Percentiles rank a stretch among this genome's conserved stretches.
These are phyloP conservation scores for Tetrahymena elliotti DNA, from an alignment of 73 alveolate species.

Conservation along the genomic window DNA sequence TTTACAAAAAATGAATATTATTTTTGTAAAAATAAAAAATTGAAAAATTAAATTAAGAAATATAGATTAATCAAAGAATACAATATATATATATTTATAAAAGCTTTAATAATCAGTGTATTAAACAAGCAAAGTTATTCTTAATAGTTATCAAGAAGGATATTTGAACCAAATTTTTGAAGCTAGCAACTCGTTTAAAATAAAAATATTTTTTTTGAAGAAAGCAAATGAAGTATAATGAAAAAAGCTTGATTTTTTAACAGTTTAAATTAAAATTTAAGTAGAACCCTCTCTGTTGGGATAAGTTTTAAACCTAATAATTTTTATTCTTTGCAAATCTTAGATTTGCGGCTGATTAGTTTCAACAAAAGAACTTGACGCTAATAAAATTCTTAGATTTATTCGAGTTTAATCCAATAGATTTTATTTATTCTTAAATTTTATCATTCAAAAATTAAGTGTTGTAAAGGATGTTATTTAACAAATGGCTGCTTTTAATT, in stretches of 20 bases:
- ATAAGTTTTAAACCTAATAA: neutral
- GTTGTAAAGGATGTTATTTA: neutral
- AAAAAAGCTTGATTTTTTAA: neutral
- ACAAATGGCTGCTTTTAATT: neutral
- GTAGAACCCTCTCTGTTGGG: neutral
- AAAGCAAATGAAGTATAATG: neutral
- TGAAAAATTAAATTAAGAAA: neutral
- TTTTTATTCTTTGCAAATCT: neutral
- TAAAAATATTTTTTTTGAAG: neutral
- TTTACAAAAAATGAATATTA: neutral
- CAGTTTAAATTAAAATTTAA: neutral
- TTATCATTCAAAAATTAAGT: neutral
- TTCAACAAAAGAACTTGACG: neutral
- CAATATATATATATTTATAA: neutral
- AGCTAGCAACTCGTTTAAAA: neutral
- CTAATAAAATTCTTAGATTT: neutral
- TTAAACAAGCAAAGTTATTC: too few species aligned
- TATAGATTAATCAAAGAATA: neutral
- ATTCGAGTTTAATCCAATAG: neutral
- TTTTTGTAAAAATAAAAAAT: too few species aligned
- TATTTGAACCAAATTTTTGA: neutral
- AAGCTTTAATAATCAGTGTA: neutral
- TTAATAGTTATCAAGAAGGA: too few species aligned
- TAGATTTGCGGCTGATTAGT: neutral
- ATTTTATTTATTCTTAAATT: neutral